These are phyloP conservation scores for Scedosporium apiospermum DNA, from an alignment of 2,329 filamentous ascomycete genomes.

Conservation along the genomic window DNA sequence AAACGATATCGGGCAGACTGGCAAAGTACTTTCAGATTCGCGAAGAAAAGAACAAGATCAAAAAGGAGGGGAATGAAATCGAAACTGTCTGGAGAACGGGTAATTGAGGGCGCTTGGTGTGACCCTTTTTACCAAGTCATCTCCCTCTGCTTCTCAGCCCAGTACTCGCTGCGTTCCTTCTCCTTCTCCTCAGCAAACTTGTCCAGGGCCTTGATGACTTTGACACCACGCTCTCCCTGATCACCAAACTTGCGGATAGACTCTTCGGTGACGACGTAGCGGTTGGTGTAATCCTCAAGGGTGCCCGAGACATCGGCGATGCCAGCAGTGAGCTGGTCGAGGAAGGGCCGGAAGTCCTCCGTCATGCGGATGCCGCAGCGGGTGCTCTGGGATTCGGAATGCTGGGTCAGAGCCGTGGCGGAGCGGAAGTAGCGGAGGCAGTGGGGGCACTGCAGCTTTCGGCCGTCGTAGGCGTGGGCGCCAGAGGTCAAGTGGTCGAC, in stretches of 20 bases:
- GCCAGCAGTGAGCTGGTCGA: conserved; percentile 29
- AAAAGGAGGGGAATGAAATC: too few species aligned
- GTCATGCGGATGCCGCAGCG: conserved; percentile 33
- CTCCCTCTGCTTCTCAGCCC: neutral
- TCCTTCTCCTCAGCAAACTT: neutral
- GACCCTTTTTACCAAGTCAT: neutral
- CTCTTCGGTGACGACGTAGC: conserved; percentile 14
- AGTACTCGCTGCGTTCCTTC: neutral
- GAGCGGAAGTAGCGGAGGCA: conserved; percentile 33
- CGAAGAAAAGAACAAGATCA: too few species aligned
- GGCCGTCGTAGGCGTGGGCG: conserved; percentile 25
- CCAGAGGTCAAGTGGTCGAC: conserved; percentile 33
- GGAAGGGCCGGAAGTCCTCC: conserved; percentile 25
- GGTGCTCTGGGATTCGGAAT: conserved; percentile 34
- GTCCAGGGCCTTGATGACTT: neutral
- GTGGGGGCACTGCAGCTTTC: conserved; percentile 30
- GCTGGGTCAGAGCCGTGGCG: conserved; percentile 33
- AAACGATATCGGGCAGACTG: too few species aligned
- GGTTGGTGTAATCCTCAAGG: conserved; percentile 13
- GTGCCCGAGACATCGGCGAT: conserved; percentile 21
- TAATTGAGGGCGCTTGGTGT: too few species aligned
- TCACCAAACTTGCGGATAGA: conserved; percentile 2
- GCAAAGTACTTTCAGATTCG: too few species aligned
- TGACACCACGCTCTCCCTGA: neutral
- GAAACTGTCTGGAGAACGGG: too few species aligned